Percentiles rank a stretch among this genome's conserved stretches.
Conservation (phyloP, 148 eudicot genomes). For the Vaccinium myrtillus region DNA sequence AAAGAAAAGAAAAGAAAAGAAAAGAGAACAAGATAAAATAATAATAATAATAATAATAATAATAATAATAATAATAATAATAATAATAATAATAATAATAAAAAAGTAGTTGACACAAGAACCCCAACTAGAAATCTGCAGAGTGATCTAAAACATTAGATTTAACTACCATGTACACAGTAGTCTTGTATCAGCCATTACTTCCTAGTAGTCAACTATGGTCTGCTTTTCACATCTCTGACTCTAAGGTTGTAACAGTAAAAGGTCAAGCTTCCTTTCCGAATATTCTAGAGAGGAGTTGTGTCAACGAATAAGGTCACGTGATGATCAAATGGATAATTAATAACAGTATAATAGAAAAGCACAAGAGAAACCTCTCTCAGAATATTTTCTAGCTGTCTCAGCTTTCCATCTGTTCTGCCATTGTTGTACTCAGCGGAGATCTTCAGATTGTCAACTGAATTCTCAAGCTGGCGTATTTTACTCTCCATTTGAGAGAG, state of each 20-base stretch:
- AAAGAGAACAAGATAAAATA: too few species aligned
- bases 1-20: neutral
- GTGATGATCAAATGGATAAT: neutral
- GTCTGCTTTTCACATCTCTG: neutral
- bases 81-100: too few species aligned
- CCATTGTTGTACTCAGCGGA: slow-evolving; percentile 24
- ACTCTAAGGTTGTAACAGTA: neutral
- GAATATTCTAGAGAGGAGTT: neutral
- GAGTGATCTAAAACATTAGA: neutral
- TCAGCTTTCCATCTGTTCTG: slow-evolving; percentile 23
- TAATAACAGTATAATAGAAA: neutral
- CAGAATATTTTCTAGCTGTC: slow-evolving; percentile 21
- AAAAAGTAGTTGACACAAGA: neutral
- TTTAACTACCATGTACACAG: neutral
- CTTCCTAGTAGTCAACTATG: neutral
- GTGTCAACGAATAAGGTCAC: neutral
- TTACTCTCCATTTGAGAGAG: slow-evolving; percentile 24
- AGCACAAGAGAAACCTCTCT: slow-evolving; percentile 19
- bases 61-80: too few species aligned
- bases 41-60: too few species aligned
- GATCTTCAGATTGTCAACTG: slow-evolving; percentile 24
- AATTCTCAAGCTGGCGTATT: slow-evolving; percentile 23
- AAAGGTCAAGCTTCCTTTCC: neutral
- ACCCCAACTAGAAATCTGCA: neutral
- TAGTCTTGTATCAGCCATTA: neutral